Conservation (phyloP, 2,329 filamentous ascomycete species). For the Fusarium newnesense region DNA sequence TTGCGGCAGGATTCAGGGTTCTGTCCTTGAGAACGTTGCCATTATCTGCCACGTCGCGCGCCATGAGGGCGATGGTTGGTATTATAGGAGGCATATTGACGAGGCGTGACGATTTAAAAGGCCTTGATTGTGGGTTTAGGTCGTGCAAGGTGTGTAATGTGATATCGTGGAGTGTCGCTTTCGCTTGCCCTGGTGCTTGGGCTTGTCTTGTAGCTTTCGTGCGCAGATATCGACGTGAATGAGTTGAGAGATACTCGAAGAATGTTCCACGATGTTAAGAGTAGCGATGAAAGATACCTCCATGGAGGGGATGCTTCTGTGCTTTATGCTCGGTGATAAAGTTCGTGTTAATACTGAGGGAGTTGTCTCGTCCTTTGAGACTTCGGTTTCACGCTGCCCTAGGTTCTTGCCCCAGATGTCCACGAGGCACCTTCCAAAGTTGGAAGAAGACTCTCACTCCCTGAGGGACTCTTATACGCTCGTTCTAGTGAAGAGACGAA, state of each 20-base stretch:
- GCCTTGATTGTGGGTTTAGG: neutral
- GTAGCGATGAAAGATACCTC: neutral
- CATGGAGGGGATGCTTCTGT: neutral
- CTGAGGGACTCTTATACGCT: neutral
- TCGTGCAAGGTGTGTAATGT: neutral
- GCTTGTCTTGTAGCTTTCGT: neutral
- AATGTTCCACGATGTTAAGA: neutral
- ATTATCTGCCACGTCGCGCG: neutral
- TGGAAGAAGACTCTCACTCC: no score
- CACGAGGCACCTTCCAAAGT: neutral
- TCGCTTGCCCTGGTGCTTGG: neutral
- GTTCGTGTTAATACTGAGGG: neutral
- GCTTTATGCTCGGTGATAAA: neutral
- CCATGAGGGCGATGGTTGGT: neutral
- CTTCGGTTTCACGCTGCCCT: neutral
- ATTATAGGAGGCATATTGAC: neutral
- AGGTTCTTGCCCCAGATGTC: neutral
- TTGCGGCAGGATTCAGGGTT: conserved; percentile 7
- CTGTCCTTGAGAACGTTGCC: conserved; percentile 18
- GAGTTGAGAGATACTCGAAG: conserved; percentile 10
- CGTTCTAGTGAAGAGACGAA: neutral
- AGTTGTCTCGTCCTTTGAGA: neutral
- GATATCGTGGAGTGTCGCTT: neutral
- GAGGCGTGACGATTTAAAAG: accelerated
- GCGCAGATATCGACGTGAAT: neutral